A percentile compares a stretch with the other conserved stretches of the same genome.
Evolutionary conservation across 768 basidiomycete genomes (phyloP).

Genomic region (Leccinum subtestaceum): DNA sequence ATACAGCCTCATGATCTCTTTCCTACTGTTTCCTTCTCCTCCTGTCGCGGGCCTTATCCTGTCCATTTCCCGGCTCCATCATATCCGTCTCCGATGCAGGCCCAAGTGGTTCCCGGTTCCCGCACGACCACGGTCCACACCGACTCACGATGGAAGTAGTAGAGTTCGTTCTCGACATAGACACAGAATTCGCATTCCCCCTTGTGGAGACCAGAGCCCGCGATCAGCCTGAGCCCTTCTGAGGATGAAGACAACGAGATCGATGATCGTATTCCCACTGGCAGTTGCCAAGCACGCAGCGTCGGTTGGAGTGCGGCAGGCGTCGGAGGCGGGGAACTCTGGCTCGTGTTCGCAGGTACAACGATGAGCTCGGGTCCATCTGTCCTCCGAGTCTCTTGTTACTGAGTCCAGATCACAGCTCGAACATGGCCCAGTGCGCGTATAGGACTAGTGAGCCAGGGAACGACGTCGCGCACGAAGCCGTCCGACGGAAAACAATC

Average conservation of each 20-base stretch:
- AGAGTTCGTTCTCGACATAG: neutral
- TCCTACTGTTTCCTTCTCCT: no score
- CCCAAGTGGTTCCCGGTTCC: conserved; percentile 32
- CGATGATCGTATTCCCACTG: neutral
- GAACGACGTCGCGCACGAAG: neutral
- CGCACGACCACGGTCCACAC: conserved; percentile 15
- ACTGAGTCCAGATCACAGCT: conserved; percentile 30
- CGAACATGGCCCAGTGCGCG: neutral
- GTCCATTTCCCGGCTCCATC: neutral
- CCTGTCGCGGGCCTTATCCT: neutral
- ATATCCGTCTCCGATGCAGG: conserved; percentile 16
- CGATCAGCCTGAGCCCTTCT: neutral
- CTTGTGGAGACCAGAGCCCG: no score
- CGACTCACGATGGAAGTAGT: neutral
- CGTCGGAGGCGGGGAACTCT: conserved; percentile 32
- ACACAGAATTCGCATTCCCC: neutral
- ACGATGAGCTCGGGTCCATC: conserved; percentile 63
- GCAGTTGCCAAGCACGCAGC: conserved; percentile 39
- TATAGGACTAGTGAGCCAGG: neutral
- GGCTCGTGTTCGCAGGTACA: conserved; percentile 35
- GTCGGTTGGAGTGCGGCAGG: conserved; percentile 15
- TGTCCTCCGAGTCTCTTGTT: conserved; percentile 49
- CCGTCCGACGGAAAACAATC: neutral
- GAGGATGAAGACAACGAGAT: no score
- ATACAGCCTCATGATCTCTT: no score